Conservation (phyloP, 441 rosid species). For the Brassica balearica region DNA sequence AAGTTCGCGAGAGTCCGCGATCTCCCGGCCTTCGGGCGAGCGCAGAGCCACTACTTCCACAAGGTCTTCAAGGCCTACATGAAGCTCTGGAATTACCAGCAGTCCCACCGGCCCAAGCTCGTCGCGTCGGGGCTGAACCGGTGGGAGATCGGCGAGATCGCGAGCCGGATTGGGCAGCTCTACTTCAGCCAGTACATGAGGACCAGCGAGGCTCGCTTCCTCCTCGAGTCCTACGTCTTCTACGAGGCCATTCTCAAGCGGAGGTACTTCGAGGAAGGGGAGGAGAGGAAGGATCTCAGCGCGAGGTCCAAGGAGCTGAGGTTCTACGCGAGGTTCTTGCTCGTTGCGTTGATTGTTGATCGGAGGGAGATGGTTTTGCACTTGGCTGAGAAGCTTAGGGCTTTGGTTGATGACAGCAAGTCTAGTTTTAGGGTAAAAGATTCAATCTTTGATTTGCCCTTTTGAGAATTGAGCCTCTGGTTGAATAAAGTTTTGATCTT, state of each 20-base stretch:
- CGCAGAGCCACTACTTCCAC: slow-evolving; percentile 67
- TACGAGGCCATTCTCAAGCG: slow-evolving; percentile 86
- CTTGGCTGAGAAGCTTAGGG: slow-evolving; percentile 63
- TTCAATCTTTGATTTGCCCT: neutral
- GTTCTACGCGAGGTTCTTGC: slow-evolving; percentile 84
- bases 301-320: slow-evolving; percentile 86
- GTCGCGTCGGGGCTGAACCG: slow-evolving; percentile 78
- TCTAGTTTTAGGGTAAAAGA: slow-evolving; percentile 65
- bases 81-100: slow-evolving; percentile 97
- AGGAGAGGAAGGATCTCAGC: slow-evolving; percentile 62
- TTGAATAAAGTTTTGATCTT: neutral
- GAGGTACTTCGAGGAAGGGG: slow-evolving; percentile 71
- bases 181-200: slow-evolving; percentile 94
- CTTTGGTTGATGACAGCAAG: slow-evolving; percentile 72
- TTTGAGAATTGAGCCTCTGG: no score
- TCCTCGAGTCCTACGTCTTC: slow-evolving; percentile 84
- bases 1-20: slow-evolving; percentile 88
- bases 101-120: slow-evolving; percentile 70
- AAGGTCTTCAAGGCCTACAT: slow-evolving; percentile 93
- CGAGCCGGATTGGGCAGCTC: slow-evolving; percentile 98
- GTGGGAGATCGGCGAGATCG: slow-evolving; percentile 99
- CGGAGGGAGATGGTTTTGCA: slow-evolving; percentile 64
- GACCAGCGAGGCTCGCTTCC: slow-evolving; percentile 81
- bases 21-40: slow-evolving; percentile 68
- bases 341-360: slow-evolving; percentile 77